Percentiles rank a stretch among this genome's conserved stretches.
Evolutionary conservation across 2,329 filamentous ascomycete genomes (phyloP).

Genomic region (Niveomyces coronatus): DNA sequence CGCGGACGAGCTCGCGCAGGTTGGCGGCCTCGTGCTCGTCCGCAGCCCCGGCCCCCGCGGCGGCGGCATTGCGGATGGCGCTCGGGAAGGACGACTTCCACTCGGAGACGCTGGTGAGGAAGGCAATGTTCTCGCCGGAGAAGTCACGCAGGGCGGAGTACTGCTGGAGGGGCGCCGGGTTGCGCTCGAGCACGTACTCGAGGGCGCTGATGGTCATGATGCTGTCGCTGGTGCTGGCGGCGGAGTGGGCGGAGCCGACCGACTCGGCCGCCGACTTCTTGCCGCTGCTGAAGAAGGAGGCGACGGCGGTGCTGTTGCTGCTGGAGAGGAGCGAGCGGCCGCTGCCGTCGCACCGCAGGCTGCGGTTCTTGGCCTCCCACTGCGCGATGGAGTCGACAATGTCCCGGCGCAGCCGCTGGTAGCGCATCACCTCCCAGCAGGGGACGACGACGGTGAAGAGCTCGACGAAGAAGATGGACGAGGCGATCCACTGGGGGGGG

Average conservation of each 20-base stretch:
- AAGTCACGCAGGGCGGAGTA: constrained; percentile 59
- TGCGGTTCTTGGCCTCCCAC: constrained; percentile 30
- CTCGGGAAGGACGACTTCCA: constrained; percentile 37
- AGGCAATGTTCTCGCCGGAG: constrained; percentile 61
- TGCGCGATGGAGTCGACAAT: constrained; percentile 33
- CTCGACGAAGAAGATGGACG: constrained; percentile 48
- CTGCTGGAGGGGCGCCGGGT: constrained; percentile 48
- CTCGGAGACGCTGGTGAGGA: constrained; percentile 45
- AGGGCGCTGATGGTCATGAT: constrained; percentile 51
- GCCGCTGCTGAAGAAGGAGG: constrained; percentile 18
- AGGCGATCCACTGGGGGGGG: constrained; percentile 43
- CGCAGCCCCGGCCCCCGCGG: too few relatives aligned
- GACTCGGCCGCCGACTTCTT: constrained; percentile 24
- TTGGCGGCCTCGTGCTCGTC: too few relatives aligned
- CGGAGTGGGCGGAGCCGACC: too few relatives aligned
- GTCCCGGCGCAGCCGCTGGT: constrained; percentile 29
- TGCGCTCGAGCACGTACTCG: constrained; percentile 48
- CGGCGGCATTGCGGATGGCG: constrained; percentile 13
- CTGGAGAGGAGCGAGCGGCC: constrained; percentile 13
- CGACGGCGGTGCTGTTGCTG: constrained; percentile 15
- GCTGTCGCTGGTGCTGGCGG: constrained; percentile 25
- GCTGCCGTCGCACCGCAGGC: constrained; percentile 12
- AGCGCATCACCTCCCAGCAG: constrained; percentile 43
- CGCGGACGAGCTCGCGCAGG: constrained; percentile 23
- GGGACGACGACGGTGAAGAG: constrained; percentile 53